These are phyloP conservation scores for Cunninghamia lanceolata DNA, from an alignment of 75 land plant genomes.

Conservation along the genomic window DNA sequence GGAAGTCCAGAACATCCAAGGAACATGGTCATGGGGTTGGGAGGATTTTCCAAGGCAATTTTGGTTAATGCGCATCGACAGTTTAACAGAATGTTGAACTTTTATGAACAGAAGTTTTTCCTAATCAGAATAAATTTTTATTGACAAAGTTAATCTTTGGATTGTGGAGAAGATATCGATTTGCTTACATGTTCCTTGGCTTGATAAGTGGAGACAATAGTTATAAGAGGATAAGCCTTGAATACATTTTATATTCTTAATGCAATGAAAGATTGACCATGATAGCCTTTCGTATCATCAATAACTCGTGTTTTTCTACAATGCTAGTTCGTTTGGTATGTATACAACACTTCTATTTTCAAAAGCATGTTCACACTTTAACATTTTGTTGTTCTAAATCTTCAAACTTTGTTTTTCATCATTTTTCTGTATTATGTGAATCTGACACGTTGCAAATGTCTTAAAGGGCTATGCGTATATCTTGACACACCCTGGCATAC, in stretches of 20 bases:
- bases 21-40: neutral
- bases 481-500: slow-evolving; percentile 90
- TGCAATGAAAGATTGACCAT: neutral
- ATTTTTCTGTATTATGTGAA: neutral
- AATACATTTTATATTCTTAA: neutral
- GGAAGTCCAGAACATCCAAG: neutral
- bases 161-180: neutral
- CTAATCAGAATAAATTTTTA: neutral
- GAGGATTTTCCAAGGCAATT: neutral
- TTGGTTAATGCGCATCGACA: neutral
- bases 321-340: neutral
- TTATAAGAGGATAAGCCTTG: neutral
- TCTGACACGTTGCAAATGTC: neutral
- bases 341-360: neutral
- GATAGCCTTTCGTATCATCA: neutral
- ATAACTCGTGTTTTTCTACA: neutral
- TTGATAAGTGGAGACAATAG: neutral
- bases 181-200: neutral
- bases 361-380: neutral
- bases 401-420: neutral
- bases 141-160: neutral
- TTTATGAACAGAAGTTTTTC: neutral
- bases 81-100: neutral
- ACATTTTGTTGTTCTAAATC: neutral
- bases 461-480: slow-evolving; percentile 91